A percentile compares a stretch with the other conserved stretches of the same genome.
phyloP scores from a whole-genome alignment of 805 yeast genomes.

The Starmerella cellae region DNA sequence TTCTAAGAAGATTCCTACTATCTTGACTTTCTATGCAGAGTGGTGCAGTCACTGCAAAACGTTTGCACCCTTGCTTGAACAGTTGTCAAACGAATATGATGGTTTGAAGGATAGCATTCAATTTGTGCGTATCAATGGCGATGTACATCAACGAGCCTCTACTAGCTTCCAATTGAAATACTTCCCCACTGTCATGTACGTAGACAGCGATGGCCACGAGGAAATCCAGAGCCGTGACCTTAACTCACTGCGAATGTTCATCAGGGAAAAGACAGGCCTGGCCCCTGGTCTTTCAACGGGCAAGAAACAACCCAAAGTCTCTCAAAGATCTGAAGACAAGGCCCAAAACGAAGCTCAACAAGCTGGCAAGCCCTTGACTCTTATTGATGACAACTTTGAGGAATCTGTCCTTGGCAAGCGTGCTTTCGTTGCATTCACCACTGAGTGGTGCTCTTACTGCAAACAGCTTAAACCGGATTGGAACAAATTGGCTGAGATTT shows the following conservation, averaged over 20 bases:
- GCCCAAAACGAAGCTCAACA: too few species aligned
- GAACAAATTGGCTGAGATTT: conserved; percentile 38
- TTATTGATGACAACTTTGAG: conserved; percentile 35
- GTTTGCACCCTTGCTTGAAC: conserved; percentile 74
- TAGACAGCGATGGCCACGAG: conserved; percentile 39
- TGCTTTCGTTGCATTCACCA: conserved; percentile 43
- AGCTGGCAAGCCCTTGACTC: too few species aligned
- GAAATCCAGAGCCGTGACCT: conserved; percentile 44
- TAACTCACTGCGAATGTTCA: conserved; percentile 37
- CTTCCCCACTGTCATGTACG: conserved; percentile 51
- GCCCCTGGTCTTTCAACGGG: conserved; percentile 11
- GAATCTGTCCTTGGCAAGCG: conserved; percentile 29
- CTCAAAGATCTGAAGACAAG: conserved; percentile 5
- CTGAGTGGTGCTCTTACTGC: conserved; percentile 53
- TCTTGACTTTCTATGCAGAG: conserved; percentile 58
- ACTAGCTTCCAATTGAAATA: conserved; percentile 43
- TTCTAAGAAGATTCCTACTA: conserved; percentile 48
- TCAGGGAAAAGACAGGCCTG: conserved; percentile 30
- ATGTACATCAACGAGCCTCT: conserved; percentile 39
- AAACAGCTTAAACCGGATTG: conserved; percentile 39
- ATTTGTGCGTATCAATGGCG: conserved; percentile 48
- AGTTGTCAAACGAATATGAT: conserved; percentile 53
- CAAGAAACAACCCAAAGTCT: background rate
- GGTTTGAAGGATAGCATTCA: conserved; percentile 35
- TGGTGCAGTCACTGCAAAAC: conserved; percentile 95